phyloP scores from a whole-genome alignment of 1,284 basidiomycete species.

The Ustilago trichophora region DNA sequence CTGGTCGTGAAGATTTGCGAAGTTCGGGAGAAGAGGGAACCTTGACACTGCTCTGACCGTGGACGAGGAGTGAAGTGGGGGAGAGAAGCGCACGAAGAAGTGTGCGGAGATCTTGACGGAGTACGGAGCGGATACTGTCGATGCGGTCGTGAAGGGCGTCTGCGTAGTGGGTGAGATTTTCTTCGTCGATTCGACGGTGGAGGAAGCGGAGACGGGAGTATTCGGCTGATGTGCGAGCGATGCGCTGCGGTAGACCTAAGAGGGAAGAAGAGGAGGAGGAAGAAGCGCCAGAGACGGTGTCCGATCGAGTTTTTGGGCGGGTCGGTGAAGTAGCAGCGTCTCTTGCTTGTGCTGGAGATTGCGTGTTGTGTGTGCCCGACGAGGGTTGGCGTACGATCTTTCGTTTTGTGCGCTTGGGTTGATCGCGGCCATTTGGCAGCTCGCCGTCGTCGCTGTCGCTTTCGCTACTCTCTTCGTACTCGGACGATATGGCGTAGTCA shows the following conservation, averaged over 20 bases:
- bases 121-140: slow-evolving; percentile 78
- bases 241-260: slow-evolving; percentile 73
- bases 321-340: too few relatives aligned
- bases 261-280: too few relatives aligned
- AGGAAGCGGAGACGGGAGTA: slow-evolving; percentile 93
- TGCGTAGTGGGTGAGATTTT: slow-evolving; percentile 77
- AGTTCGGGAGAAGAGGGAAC: slow-evolving; percentile 22
- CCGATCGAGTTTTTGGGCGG: too few relatives aligned
- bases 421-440: neutral
- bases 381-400: slow-evolving; percentile 15
- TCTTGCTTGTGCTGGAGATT: neutral
- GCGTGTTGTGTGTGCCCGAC: slow-evolving; percentile 1
- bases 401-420: slow-evolving; percentile 7
- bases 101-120: slow-evolving; percentile 83
- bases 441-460: slow-evolving; percentile 11
- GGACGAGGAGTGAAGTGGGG: slow-evolving; percentile 32
- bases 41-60: slow-evolving; percentile 6
- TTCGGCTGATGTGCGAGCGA: slow-evolving; percentile 84
- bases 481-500: slow-evolving; percentile 39
- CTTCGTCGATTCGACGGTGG: slow-evolving; percentile 78
- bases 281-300: too few relatives aligned
- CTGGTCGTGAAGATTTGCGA: slow-evolving; percentile 5
- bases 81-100: slow-evolving; percentile 74
- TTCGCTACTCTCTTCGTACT: slow-evolving; percentile 32
- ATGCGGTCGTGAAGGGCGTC: slow-evolving; percentile 83